These are phyloP conservation scores for Hymenotorrendiella dingleyae DNA, from an alignment of 2,329 filamentous ascomycete genomes.

Conservation along the genomic window DNA sequence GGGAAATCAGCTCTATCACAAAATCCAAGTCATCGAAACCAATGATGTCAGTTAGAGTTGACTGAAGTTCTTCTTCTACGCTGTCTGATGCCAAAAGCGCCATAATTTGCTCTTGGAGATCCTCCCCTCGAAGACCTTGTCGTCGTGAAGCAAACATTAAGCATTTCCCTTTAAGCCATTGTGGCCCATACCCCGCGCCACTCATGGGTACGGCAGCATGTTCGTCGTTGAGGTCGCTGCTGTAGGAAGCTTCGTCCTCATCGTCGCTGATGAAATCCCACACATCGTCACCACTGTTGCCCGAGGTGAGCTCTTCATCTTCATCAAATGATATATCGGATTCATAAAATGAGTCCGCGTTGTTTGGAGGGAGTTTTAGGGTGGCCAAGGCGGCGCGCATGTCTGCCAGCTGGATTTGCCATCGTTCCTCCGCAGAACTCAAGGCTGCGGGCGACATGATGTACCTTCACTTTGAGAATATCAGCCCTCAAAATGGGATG, in stretches of 20 bases:
- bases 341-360: slow-evolving; percentile 44
- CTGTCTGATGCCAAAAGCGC: slow-evolving; percentile 63
- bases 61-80: slow-evolving; percentile 83
- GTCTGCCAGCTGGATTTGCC: slow-evolving; percentile 76
- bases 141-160: slow-evolving; percentile 56
- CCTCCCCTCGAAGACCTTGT: slow-evolving; percentile 59
- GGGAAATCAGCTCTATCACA: slow-evolving; percentile 80
- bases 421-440: slow-evolving; percentile 50
- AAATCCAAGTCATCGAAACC: slow-evolving; percentile 93
- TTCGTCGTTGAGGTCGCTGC: slow-evolving; percentile 56
- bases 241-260: slow-evolving; percentile 55
- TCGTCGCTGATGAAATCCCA: slow-evolving; percentile 87
- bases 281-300: slow-evolving; percentile 69
- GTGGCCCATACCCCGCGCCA: slow-evolving; percentile 42
- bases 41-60: slow-evolving; percentile 79
- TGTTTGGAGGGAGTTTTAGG: slow-evolving; percentile 47
- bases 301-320: slow-evolving; percentile 47
- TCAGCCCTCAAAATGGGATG: no score
- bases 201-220: slow-evolving; percentile 36
- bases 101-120: slow-evolving; percentile 72
- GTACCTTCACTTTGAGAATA: background rate
- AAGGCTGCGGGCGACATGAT: slow-evolving; percentile 19
- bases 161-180: slow-evolving; percentile 71
- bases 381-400: slow-evolving; percentile 83
- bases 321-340: slow-evolving; percentile 59